A percentile compares a stretch with the other conserved stretches of the same genome.
Evolutionary conservation across 352 stramenopile species (phyloP).

Genomic region (Pythium monospermum): DNA sequence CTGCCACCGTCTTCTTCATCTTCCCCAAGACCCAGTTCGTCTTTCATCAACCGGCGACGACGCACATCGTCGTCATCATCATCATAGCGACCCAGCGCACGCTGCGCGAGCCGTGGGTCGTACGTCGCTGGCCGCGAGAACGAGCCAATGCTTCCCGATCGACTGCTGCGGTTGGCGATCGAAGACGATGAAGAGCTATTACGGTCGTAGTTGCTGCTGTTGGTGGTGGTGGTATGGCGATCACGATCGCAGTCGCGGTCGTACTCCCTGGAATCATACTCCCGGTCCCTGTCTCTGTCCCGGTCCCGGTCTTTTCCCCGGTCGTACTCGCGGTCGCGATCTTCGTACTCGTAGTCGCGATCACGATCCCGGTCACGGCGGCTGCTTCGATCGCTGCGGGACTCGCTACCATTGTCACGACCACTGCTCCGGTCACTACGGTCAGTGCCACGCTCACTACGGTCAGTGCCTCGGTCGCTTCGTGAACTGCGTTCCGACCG

Average conservation of each 20-base stretch:
- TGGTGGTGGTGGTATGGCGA: slow-evolving; percentile 16
- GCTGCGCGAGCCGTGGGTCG: slow-evolving; percentile 63
- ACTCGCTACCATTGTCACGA: slow-evolving; percentile 21
- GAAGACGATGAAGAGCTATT: background rate
- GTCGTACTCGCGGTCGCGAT: slow-evolving; percentile 28
- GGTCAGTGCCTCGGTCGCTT: slow-evolving; percentile 26
- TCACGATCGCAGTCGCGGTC: slow-evolving; percentile 26
- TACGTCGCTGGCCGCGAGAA: slow-evolving; percentile 85
- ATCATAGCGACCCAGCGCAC: slow-evolving; percentile 35
- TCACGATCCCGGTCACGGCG: no score
- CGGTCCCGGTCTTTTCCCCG: slow-evolving; percentile 30
- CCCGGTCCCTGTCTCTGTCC: slow-evolving; percentile 25
- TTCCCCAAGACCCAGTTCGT: slow-evolving; percentile 75
- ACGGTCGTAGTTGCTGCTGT: slow-evolving; percentile 20
- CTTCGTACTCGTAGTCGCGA: no score
- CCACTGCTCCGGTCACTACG: slow-evolving; percentile 29
- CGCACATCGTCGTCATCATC: slow-evolving; percentile 41
- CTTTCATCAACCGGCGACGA: slow-evolving; percentile 65
- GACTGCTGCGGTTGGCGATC: background rate
- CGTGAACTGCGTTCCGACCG: slow-evolving; percentile 25
- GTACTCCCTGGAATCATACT: slow-evolving; percentile 27
- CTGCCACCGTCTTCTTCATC: slow-evolving; percentile 6
- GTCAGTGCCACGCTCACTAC: no score
- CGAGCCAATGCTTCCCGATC: slow-evolving; percentile 24
- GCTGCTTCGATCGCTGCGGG: slow-evolving; percentile 17